Base-by-base conservation (phyloP, 192 early-diverging fungal species). In the Coemansia sp. region DNA sequence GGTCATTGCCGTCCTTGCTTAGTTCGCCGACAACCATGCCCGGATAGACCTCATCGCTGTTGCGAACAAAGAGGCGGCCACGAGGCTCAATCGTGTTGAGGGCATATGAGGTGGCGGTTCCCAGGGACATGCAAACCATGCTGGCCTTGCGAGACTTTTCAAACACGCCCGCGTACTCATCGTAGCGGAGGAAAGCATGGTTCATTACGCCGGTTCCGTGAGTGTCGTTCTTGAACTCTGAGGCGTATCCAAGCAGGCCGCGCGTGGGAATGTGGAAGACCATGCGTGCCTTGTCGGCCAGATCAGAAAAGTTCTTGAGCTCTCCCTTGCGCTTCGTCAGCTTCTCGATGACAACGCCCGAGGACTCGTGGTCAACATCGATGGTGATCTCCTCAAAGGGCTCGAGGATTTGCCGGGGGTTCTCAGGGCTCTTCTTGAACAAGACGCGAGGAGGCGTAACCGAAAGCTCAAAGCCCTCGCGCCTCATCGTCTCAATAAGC, bases 11-110 rank as follows among this genome's bases (percentile, higher is more conserved):
- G 20, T 92, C 85, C 63, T 89, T 85, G 64, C 79, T 89, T 37
- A 90, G 86, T 79, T 94, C 92, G 37, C 92, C 92, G 37, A 94
- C 89, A 70, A 94, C 86, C 92, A 94, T 94, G 37, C 92, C 92
- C 20, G 88, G 86, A 64, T 94, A 94, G 9, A 90, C 88, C 56
- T 89, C 88, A 53, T 87, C 86, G 42, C 89, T 87, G 45, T 88
- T 88, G 42, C 73, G 72, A 33, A 94, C 79, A 76, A 94, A 94
- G 48, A 94, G 82, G 61, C 88, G 88, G 20, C 92, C 92, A 41
- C 92, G 89, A 10, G 90, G 77, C 73, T 94, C 89, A 20, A 94
- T 85, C 68, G 83, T 82, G 47, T 85, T 85, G 14, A 94, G 84
- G 4, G 92, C 90, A 70, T 92, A 92, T 0, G 87, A 80, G 0